These are phyloP conservation scores for Trichoderma erinaceum DNA, from an alignment of 495 filamentous ascomycete species.

Conservation along the genomic window DNA sequence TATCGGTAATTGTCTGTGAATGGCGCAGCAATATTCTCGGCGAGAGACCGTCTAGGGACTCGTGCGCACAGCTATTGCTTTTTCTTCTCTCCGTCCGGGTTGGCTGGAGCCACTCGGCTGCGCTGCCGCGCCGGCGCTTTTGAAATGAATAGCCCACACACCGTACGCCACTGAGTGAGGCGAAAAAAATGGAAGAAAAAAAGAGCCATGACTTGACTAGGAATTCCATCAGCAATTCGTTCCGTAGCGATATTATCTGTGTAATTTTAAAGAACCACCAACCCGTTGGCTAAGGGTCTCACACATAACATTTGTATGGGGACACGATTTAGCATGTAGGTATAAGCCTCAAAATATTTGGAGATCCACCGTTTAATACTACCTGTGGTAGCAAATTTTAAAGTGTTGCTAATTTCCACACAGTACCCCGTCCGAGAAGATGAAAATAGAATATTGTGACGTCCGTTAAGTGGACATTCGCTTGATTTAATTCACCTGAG, in stretches of 20 bases:
- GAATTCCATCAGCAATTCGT: neutral
- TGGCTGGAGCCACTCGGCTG: slow-evolving; percentile 6
- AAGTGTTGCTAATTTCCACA: slow-evolving; percentile 7
- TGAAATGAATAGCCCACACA: slow-evolving; percentile 1
- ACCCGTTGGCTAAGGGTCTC: neutral
- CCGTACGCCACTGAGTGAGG: neutral
- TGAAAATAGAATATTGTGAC: slow-evolving; percentile 8
- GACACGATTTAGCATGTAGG: neutral
- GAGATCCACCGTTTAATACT: neutral
- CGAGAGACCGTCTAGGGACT: neutral
- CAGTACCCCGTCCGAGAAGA: neutral
- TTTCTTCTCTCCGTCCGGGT: neutral
- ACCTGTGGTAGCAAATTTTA: neutral
- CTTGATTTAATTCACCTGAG: neutral
- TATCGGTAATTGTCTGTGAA: slow-evolving; percentile 4
- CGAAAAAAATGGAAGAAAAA: neutral
- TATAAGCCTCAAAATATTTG: neutral
- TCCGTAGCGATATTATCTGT: slow-evolving; percentile 3
- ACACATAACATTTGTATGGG: neutral
- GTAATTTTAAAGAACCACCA: slow-evolving; percentile 1
- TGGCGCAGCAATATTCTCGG: neutral
- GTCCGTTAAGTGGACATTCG: neutral
- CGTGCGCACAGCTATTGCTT: slow-evolving; percentile 6
- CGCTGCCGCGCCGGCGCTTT: neutral
- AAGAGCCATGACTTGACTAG: neutral